phyloP scores from a whole-genome alignment of 305 asterid genomes.

The Fraxinus angustifolia region DNA sequence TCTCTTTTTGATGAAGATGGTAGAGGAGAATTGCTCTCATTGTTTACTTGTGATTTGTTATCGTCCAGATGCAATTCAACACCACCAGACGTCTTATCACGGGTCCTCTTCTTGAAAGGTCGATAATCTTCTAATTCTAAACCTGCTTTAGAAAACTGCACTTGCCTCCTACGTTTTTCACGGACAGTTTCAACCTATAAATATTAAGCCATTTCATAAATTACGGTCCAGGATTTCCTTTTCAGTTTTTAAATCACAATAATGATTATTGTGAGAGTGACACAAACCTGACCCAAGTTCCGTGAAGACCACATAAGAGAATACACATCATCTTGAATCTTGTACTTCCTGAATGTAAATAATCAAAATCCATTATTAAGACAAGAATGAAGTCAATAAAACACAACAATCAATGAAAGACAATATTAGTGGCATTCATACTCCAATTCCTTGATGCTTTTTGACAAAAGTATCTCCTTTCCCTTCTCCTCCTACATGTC shows the following conservation, averaged over 20 bases:
- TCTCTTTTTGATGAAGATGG: constrained; percentile 24
- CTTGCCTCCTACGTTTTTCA: constrained; percentile 77
- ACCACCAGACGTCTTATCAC: constrained; percentile 14
- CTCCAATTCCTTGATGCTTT: constrained; percentile 76
- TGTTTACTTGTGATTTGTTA: constrained; percentile 19
- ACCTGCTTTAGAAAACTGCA: constrained; percentile 63
- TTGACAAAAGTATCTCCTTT: constrained; percentile 52
- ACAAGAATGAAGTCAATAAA: background rate
- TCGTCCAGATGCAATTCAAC: constrained; percentile 32
- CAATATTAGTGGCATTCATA: constrained; percentile 30
- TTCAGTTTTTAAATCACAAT: background rate
- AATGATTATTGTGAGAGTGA: background rate
- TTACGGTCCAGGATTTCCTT: background rate
- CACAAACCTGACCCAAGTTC: constrained; percentile 81
- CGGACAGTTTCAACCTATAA: constrained; percentile 81
- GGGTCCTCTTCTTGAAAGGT: constrained; percentile 46
- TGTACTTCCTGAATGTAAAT: constrained; percentile 62
- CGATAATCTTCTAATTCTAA: constrained; percentile 39
- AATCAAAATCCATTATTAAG: constrained; percentile 12
- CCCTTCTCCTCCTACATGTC: constrained; percentile 75
- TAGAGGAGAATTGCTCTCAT: constrained; percentile 18
- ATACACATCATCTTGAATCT: constrained; percentile 59
- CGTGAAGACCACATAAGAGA: constrained; percentile 88
- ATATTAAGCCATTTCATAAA: constrained; percentile 4
- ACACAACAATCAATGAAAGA: constrained; percentile 1